Conservation (phyloP, 345 rosid genomes). For the Viola odorata region DNA sequence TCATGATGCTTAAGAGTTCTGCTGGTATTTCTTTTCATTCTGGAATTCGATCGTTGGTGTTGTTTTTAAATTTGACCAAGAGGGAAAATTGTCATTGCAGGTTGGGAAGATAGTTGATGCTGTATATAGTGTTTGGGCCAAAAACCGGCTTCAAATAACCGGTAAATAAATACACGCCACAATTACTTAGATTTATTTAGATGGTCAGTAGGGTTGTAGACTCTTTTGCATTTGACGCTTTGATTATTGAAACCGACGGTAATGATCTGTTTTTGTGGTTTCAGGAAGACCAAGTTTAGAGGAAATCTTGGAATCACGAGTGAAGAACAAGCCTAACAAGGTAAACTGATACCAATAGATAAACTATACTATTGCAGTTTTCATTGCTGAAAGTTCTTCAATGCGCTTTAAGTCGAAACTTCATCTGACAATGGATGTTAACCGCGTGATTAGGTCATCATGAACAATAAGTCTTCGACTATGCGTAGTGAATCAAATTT, state of each 20-base stretch:
- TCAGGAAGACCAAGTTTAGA: slow-evolving; percentile 74
- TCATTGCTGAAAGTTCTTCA: background rate
- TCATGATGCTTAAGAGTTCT: background rate
- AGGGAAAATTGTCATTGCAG: slow-evolving; percentile 27
- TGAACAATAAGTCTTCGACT: too few species aligned
- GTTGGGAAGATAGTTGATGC: slow-evolving; percentile 64
- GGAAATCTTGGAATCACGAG: slow-evolving; percentile 54
- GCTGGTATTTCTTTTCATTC: background rate
- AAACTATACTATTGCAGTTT: background rate
- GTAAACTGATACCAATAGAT: slow-evolving; percentile 22
- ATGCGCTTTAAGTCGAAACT: background rate
- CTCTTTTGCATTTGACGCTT: background rate
- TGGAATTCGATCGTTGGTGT: background rate
- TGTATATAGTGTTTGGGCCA: slow-evolving; percentile 79
- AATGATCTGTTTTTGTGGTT: slow-evolving; percentile 9
- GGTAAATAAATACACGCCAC: slow-evolving; percentile 35
- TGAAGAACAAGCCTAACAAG: slow-evolving; percentile 53
- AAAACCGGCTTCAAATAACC: slow-evolving; percentile 73
- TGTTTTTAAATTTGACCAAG: background rate
- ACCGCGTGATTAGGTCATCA: too few species aligned
- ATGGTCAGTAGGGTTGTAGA: too few species aligned
- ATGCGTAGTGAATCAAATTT: too few species aligned
- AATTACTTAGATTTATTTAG: too few species aligned
- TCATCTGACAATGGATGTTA: too few species aligned
- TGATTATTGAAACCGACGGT: background rate